phyloP scores from a whole-genome alignment of 495 filamentous ascomycete genomes.

The Daldinia concentrica region DNA sequence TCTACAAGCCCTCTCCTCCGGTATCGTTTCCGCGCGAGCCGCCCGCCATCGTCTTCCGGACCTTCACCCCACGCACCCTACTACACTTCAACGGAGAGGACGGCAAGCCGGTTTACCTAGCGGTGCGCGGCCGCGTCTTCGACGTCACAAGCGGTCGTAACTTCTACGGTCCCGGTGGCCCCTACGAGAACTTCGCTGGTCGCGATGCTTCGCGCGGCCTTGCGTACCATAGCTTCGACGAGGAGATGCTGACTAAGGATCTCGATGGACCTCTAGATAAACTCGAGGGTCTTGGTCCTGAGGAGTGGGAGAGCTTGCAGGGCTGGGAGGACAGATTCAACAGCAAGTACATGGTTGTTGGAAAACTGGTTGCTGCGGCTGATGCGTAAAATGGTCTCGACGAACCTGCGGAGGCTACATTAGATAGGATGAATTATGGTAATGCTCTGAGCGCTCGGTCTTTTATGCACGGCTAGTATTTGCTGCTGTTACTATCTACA shows the following conservation, averaged over 20 bases:
- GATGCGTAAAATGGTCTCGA: constrained; percentile 42
- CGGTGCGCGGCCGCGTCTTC: constrained; percentile 85
- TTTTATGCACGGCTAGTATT: background rate
- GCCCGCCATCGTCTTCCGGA: constrained; percentile 83
- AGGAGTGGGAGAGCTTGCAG: constrained; percentile 82
- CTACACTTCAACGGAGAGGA: constrained; percentile 87
- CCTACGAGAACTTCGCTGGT: constrained; percentile 93
- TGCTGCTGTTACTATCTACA: background rate
- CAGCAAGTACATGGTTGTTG: constrained; percentile 94
- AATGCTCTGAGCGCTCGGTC: background rate
- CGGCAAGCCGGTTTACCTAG: constrained; percentile 79
- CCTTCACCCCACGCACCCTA: constrained; percentile 87
- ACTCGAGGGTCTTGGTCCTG: constrained; percentile 74
- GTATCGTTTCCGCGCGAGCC: constrained; percentile 70
- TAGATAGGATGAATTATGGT: background rate
- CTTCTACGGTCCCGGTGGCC: constrained; percentile 93
- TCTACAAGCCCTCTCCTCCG: constrained; percentile 67
- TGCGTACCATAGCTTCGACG: constrained; percentile 92
- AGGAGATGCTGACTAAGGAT: constrained; percentile 95
- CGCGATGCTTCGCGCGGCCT: constrained; percentile 92
- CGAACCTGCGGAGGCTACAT: background rate
- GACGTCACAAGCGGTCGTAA: constrained; percentile 85
- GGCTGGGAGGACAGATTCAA: constrained; percentile 93
- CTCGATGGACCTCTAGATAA: constrained; percentile 86
- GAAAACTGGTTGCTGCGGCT: constrained; percentile 73